These are phyloP conservation scores for Acorus calamus DNA, from an alignment of 106 monocot species.

Conservation along the genomic window DNA sequence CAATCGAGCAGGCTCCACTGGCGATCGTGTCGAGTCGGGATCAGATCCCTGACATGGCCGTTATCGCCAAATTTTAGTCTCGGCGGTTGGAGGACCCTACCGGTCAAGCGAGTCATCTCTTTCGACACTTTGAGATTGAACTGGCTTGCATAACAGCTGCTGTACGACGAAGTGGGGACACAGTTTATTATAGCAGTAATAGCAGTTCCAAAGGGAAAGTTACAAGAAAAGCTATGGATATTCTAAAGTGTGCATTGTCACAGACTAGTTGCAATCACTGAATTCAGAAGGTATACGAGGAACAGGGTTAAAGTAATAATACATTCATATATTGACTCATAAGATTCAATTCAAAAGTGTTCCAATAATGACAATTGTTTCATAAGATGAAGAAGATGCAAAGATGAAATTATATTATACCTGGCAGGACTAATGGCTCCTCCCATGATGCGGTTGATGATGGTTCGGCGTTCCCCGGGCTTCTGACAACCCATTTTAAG, in stretches of 20 bases:
- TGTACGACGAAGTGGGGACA: slow-evolving; percentile 8
- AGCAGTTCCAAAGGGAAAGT: background rate
- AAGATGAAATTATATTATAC: slow-evolving; percentile 18
- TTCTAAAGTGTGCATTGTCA: too few species aligned
- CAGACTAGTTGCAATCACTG: too few species aligned
- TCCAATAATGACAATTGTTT: too few species aligned
- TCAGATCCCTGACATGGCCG: slow-evolving; percentile 56
- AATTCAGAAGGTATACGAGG: too few species aligned
- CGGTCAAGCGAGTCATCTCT: slow-evolving; percentile 76
- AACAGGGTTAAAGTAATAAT: too few species aligned
- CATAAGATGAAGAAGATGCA: too few species aligned
- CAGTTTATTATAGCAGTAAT: background rate
- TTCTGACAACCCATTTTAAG: slow-evolving; percentile 74
- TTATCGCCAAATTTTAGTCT: slow-evolving; percentile 80
- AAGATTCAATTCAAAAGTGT: too few species aligned
- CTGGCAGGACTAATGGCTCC: slow-evolving; percentile 47
- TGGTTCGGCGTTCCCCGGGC: slow-evolving; percentile 52
- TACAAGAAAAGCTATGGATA: background rate
- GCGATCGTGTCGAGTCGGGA: slow-evolving; percentile 67
- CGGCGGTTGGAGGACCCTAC: slow-evolving; percentile 89
- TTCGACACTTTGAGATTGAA: slow-evolving; percentile 68
- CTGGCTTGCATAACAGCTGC: slow-evolving; percentile 44
- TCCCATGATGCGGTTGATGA: slow-evolving; percentile 55
- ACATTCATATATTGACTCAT: too few species aligned
- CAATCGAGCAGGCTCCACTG: slow-evolving; percentile 88